Conservation (phyloP, 345 rosid genomes). For the Anacardium occidentale region DNA sequence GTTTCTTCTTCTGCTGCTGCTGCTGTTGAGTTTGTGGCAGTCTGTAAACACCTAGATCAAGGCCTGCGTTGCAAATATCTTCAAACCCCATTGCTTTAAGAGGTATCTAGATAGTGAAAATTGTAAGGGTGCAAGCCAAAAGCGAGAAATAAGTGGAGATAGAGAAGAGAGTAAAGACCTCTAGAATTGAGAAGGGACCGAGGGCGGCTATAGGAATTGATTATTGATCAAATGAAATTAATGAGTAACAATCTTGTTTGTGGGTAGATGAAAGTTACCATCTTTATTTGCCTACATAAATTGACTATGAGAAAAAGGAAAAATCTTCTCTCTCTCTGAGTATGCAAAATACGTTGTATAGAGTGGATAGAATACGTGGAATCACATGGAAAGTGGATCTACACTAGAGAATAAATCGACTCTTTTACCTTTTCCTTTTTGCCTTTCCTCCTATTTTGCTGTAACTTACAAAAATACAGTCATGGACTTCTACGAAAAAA, state of each 20-base stretch:
- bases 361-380: slow-evolving; percentile 32
- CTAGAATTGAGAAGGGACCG: too few relatives aligned
- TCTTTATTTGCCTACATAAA: too few relatives aligned
- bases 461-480: slow-evolving; percentile 11
- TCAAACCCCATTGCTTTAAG: slow-evolving; percentile 28
- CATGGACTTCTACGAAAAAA: not conserved
- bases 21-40: slow-evolving; percentile 26
- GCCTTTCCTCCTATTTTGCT: not conserved
- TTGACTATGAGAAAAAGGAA: not conserved
- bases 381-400: slow-evolving; percentile 33
- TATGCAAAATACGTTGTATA: slow-evolving; percentile 19
- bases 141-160: slow-evolving; percentile 3
- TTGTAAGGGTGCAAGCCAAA: not conserved
- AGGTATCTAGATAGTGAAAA: too few relatives aligned
- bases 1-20: slow-evolving; percentile 20
- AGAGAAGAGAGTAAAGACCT: not conserved
- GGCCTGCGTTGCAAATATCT: slow-evolving; percentile 32
- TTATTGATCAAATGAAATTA: slow-evolving; percentile 11
- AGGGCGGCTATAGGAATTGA: too few relatives aligned
- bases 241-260: slow-evolving; percentile 22
- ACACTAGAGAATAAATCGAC: slow-evolving; percentile 22
- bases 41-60: slow-evolving; percentile 30
- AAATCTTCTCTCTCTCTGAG: not conserved
- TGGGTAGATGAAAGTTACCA: slow-evolving; percentile 13
- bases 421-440: slow-evolving; percentile 10